Evolutionary conservation across 169 alveolate genomes (phyloP).

Genomic region (Eimeria falciformis): DNA sequence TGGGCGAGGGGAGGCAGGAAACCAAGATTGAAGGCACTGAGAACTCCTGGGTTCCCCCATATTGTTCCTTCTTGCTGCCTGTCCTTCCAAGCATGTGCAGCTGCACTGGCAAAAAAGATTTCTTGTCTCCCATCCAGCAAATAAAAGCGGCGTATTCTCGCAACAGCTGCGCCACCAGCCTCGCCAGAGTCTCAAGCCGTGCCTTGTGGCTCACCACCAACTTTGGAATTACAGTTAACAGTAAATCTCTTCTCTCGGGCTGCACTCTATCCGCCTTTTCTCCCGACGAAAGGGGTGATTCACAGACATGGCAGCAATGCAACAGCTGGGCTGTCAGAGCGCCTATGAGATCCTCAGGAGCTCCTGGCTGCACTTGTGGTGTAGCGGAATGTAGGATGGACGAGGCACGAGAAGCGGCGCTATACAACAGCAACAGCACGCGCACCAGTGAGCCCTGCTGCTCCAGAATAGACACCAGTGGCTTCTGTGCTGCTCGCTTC

Average conservation of each 20-base stretch:
- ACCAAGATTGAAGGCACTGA: background rate
- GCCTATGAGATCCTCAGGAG: background rate
- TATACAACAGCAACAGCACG: background rate
- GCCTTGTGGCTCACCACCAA: slow-evolving; percentile 6
- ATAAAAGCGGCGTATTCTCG: slow-evolving; percentile 53
- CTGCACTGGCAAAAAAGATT: slow-evolving; percentile 14
- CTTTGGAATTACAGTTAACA: slow-evolving; percentile 15
- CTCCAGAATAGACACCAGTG: slow-evolving; percentile 12
- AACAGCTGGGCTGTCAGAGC: slow-evolving; percentile 39
- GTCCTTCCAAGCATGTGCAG: background rate
- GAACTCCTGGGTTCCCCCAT: background rate
- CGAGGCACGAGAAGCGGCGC: slow-evolving; percentile 3
- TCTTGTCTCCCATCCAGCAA: slow-evolving; percentile 42
- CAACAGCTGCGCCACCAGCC: slow-evolving; percentile 7
- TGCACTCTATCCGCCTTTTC: background rate
- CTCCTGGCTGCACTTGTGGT: background rate
- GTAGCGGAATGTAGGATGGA: background rate
- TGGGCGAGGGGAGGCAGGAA: background rate
- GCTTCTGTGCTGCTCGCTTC: slow-evolving; percentile 38
- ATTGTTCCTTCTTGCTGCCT: background rate
- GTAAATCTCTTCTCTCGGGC: slow-evolving; percentile 3
- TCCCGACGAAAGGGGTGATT: background rate
- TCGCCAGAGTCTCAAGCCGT: slow-evolving; percentile 8
- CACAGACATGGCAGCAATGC: slow-evolving; percentile 12
- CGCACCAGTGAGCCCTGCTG: slow-evolving; percentile 40